Base-by-base conservation (phyloP, 2,329 filamentous ascomycete genomes). In the Ustilaginoidea virens region DNA sequence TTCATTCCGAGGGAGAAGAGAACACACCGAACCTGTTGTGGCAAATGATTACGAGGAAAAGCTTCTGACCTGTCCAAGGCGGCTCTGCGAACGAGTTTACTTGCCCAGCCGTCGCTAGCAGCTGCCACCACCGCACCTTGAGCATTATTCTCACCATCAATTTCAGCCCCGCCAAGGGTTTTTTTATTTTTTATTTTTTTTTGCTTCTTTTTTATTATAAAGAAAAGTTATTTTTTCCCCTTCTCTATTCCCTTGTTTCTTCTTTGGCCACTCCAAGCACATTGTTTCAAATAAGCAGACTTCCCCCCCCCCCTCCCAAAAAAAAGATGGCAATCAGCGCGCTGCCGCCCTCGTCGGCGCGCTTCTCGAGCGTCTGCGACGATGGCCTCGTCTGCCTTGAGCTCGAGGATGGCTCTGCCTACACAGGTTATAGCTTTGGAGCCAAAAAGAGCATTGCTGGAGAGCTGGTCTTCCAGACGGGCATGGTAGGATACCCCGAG, bases 401-500 rank as follows among this genome's bases (percentile, higher is more conserved):
- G 65, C 76, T 98, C 42, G 69, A 90, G 56, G 86, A 96, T 64
- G 85, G 86, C 56, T 74, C 78, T 33, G 71, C 83, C 49, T 92
- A 85, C 66, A 81, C 92, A 53, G 90, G 90, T 44, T 85, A 82
- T 64, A 93, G 85, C 69, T 98, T 98, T 53, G 90, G 90, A 57
- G 86, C 87, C 39, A 69, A 82, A 49, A 93, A 86, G 69, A 93
- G 82, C 61, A 74, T 92, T 48, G 80, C 87, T 41, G 90, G 90
- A 55, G 90, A 98, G 66, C 68, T 98, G 53, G 90, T 98, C 59
- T 98, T 98, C 64, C 87, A 96, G 69, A 98, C 90, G 33, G 90
- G 90, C 57, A 93, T 96, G 86, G 90, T 96, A 44, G 90, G 90
- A 49, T 98, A 98, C 54, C 86, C 90, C 23, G 90, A 98, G 65